phyloP scores from a whole-genome alignment of 768 basidiomycete species.

The Phylloporus sp. region DNA sequence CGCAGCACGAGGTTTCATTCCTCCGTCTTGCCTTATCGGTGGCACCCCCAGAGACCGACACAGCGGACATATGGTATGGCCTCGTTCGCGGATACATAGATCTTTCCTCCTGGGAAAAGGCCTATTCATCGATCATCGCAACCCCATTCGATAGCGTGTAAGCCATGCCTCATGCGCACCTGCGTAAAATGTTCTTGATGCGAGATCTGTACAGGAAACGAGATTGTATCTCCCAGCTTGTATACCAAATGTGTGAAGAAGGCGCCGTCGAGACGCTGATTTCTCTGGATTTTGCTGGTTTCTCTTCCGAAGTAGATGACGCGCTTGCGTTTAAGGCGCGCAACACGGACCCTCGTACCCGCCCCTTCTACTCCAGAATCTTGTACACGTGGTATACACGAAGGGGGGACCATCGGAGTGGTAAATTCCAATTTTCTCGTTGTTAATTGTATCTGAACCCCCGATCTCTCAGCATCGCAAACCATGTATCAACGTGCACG shows the following conservation, averaged over 20 bases:
- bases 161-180: constrained; percentile 32
- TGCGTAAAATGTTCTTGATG: constrained; percentile 4
- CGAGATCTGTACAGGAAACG: constrained; percentile 52
- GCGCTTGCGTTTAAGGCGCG: constrained; percentile 89
- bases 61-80: constrained; percentile 70
- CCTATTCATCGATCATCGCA: constrained; percentile 73
- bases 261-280: constrained; percentile 75
- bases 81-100: constrained; percentile 73
- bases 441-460: constrained; percentile 23
- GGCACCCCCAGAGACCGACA: constrained; percentile 48
- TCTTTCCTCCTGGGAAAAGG: constrained; percentile 76
- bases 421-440: constrained; percentile 42
- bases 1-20: constrained; percentile 66
- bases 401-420: constrained; percentile 86
- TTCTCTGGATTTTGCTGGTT: constrained; percentile 77
- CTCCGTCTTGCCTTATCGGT: constrained; percentile 76
- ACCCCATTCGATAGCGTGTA: constrained; percentile 76
- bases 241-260: constrained; percentile 91
- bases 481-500: constrained; percentile 91
- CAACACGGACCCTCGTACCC: constrained; percentile 82
- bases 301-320: constrained; percentile 83
- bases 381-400: constrained; percentile 92
- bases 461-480: constrained; percentile 59
- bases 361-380: constrained; percentile 84
- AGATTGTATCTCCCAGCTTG: constrained; percentile 75